These are phyloP conservation scores for Auxenochlorella pyrenoidosa DNA, from an alignment of 139 green algal genomes.

Conservation along the genomic window DNA sequence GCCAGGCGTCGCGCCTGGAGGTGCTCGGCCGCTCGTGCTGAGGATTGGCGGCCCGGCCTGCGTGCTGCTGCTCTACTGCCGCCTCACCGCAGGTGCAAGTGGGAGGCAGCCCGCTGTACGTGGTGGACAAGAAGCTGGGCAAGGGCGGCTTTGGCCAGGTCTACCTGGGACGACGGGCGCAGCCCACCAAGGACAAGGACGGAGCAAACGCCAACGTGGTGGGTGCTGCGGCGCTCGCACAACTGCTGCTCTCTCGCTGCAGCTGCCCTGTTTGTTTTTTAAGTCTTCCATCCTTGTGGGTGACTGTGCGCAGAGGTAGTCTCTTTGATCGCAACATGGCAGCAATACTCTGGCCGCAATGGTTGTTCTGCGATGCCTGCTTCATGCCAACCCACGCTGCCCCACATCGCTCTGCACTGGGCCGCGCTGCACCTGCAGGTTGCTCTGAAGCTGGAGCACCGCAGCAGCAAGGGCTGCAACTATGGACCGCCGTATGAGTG, in stretches of 20 bases:
- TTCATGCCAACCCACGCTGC: too few relatives aligned
- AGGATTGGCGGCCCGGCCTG: too few relatives aligned
- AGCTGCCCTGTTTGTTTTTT: too few relatives aligned
- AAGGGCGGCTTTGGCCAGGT: conserved; percentile 97
- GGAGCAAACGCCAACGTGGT: conserved; percentile 82
- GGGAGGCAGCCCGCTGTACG: conserved; percentile 86
- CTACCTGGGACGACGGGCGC: conserved; percentile 80
- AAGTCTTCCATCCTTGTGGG: too few relatives aligned
- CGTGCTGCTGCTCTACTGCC: background rate
- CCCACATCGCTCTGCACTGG: background rate
- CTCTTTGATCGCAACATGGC: too few relatives aligned
- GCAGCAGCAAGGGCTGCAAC: conserved; percentile 97
- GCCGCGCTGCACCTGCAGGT: conserved; percentile 79
- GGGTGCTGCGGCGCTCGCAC: background rate
- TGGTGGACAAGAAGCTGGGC: conserved; percentile 91
- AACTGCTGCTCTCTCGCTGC: too few relatives aligned
- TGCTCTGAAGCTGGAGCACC: conserved; percentile 98
- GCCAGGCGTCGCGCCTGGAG: too few relatives aligned
- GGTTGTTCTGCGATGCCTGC: too few relatives aligned
- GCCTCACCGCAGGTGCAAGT: conserved; percentile 77
- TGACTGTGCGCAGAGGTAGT: too few relatives aligned
- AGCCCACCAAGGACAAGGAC: conserved; percentile 76
- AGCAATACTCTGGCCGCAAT: too few relatives aligned
- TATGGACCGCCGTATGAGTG: conserved; percentile 99
- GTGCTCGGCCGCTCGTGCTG: too few relatives aligned